phyloP scores from a whole-genome alignment of 306 rosid species.

The Elaeagnus macrophylla region DNA sequence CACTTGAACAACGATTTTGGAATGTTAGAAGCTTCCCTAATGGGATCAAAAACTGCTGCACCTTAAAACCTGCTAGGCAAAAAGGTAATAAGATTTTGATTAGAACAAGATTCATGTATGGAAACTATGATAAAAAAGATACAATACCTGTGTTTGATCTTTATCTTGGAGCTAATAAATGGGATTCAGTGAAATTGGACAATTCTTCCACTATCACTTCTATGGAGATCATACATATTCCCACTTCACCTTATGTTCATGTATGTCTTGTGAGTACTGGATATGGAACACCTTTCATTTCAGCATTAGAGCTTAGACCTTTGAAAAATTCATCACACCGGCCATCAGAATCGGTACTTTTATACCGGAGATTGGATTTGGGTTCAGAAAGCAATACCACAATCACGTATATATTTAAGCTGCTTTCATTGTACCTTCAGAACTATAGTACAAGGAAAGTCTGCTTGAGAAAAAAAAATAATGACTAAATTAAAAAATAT shows the following conservation, averaged over 20 bases:
- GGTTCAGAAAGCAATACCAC: slow-evolving; percentile 2
- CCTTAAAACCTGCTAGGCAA: slow-evolving; percentile 25
- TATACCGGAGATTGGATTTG: slow-evolving; percentile 7
- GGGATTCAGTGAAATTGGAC: slow-evolving; percentile 11
- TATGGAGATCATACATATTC: slow-evolving; percentile 28
- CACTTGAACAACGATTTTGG: not conserved
- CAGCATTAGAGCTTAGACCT: slow-evolving; percentile 33
- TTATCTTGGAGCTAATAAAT: slow-evolving; percentile 33
- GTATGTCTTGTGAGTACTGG: slow-evolving; percentile 38
- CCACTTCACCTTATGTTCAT: slow-evolving; percentile 13
- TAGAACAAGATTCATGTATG: slow-evolving; percentile 32
- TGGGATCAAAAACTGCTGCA: slow-evolving; percentile 42
- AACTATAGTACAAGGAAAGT: no score
- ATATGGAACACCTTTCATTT: slow-evolving; percentile 35
- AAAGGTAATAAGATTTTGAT: slow-evolving; percentile 30
- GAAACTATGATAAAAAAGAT: slow-evolving; percentile 32
- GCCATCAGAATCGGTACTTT: slow-evolving; percentile 1
- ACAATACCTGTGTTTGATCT: slow-evolving; percentile 22
- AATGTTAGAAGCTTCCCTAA: slow-evolving; percentile 39
- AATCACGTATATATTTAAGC: slow-evolving; percentile 4
- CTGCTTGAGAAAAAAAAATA: no score
- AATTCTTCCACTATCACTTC: not conserved
- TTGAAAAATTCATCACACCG: slow-evolving; percentile 10
- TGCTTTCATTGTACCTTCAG: no score
- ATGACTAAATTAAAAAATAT: no score